Conservation (phyloP, 768 basidiomycete genomes). For the Suillus tomentosus region DNA sequence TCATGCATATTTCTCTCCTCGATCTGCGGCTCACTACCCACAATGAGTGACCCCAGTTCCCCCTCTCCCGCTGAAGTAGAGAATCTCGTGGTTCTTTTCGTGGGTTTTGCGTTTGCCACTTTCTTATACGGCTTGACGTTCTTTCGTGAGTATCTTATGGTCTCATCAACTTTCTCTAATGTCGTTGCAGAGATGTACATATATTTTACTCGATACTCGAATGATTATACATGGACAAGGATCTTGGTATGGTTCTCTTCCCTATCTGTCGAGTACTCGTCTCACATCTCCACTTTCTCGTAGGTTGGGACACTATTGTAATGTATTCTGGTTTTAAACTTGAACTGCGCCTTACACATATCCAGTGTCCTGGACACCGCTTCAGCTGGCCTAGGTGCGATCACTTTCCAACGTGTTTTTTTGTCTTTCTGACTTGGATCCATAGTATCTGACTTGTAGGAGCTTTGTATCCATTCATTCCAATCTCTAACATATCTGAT, state of each 20-base stretch:
- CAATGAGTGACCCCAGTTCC: constrained; percentile 17
- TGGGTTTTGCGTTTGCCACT: constrained; percentile 29
- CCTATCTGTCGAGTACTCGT: neutral
- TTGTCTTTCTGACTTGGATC: constrained; percentile 12
- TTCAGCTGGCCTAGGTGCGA: constrained; percentile 28
- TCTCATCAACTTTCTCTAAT: neutral
- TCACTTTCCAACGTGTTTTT: neutral
- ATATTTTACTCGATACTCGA: constrained; percentile 31
- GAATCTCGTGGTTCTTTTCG: constrained; percentile 28
- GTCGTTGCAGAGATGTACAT: constrained; percentile 28
- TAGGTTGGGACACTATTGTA: constrained; percentile 28
- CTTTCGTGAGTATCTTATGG: constrained; percentile 26
- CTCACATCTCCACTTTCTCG: neutral
- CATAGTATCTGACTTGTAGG: constrained; percentile 32
- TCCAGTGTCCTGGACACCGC: constrained; percentile 27
- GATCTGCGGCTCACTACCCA: constrained; percentile 1
- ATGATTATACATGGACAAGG: constrained; percentile 21
- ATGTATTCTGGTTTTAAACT: neutral
- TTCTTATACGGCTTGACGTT: constrained; percentile 37
- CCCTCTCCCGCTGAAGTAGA: constrained; percentile 26
- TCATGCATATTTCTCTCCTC: constrained; percentile 6
- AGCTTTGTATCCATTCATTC: neutral
- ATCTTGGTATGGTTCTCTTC: constrained; percentile 21
- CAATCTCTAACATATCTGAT: constrained; percentile 14
- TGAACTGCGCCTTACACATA: neutral